Base-by-base conservation (phyloP, 169 alveolate species). In the Plasmodium yoelii region DNA sequence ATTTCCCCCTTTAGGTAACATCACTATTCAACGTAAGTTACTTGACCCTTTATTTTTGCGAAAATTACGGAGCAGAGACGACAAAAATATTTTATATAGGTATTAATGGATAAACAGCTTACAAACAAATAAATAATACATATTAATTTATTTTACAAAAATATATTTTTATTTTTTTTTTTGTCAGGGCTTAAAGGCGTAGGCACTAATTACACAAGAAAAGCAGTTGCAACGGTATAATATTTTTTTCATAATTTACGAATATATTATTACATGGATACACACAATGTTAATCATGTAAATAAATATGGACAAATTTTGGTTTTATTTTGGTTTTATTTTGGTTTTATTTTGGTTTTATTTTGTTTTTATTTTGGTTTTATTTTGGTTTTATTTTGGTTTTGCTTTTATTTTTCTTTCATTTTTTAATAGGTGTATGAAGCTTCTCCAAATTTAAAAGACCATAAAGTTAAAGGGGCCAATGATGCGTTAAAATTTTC, bases 181-280 rank as follows among this genome's bases (percentile, higher is more conserved):
- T 67, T 70, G 22, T 7, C 71, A 91, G 94, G 95, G 5, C 73
- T 94, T 13, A 63, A 88, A 57, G 96, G 96, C 12, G 87, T 89
- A 28, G 93, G 95, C 57, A 80, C 95, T 5, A 87, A 87, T 18
- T 89, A 94, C 69, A 93, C 86, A 44, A 87, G 96, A 60, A 74
- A 71, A 64, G 95, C 96, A 34, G 96, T 94, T 4, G 91, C 47
- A 22, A 90, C 96, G 63, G 94, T 91, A 80, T 6, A n/a, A 8
- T 57, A 15, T 13, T 1, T 15, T 57, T 57, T 15, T 57, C 42
- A 34, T 34, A 4, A 34, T 34, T 34, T 6, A 34, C 7, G 42
- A 34, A 34, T 28, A 28, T 28, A 28, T 28, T 28, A 28, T 28
- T 28, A 28, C 39, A 28, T 28, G 39, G 39, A 28, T 34, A 34